Percentiles rank a stretch among this genome's conserved stretches.
Conservation (phyloP, 148 eudicot genomes). For the Camellia lanceoleosa region DNA sequence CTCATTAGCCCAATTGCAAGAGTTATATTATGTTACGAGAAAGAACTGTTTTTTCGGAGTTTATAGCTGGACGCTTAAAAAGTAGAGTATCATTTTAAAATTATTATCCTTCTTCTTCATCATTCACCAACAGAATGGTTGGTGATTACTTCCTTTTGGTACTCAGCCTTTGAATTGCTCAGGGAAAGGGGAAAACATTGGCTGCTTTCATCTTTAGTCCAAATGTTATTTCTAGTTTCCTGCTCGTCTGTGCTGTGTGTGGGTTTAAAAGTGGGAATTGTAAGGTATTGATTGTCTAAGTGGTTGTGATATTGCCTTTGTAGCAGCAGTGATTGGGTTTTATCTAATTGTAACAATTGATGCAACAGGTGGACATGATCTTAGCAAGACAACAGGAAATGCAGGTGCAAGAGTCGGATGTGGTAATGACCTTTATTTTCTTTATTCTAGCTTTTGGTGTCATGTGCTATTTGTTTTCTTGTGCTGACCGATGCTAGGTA, state of each 20-base stretch:
- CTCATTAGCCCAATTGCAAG: background rate
- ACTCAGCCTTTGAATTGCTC: background rate
- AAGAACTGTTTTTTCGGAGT: too few relatives aligned
- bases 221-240: background rate
- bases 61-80: background rate
- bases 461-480: background rate
- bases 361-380: slow-evolving; percentile 82
- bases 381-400: slow-evolving; percentile 91
- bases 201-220: background rate
- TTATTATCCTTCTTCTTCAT: too few relatives aligned
- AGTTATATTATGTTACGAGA: background rate
- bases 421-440: slow-evolving; percentile 41
- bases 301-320: background rate
- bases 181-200: background rate
- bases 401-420: slow-evolving; percentile 93
- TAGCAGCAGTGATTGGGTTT: background rate
- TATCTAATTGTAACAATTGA: slow-evolving; percentile 19
- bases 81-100: too few relatives aligned
- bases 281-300: background rate
- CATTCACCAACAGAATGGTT: background rate
- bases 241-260: background rate
- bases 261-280: slow-evolving; percentile 2
- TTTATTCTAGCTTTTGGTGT: background rate
- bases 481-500: background rate
- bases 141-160: background rate